Evolutionary conservation across 1,284 basidiomycete species (phyloP).

Genomic region (Hypsizygus ulmarius): DNA sequence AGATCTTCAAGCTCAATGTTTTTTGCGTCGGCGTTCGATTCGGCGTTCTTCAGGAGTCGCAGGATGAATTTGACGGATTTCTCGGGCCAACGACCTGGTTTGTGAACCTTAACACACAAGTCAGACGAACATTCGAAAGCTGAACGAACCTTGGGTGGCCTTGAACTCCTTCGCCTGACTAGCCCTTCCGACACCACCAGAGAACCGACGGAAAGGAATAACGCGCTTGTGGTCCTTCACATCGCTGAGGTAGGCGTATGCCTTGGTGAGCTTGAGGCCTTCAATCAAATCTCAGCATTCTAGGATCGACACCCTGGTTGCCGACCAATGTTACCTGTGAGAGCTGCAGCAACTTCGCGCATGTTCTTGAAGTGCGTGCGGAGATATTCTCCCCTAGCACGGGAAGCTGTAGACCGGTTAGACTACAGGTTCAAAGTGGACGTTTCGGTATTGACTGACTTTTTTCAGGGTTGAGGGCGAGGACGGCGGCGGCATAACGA

Average conservation of each 20-base stretch:
- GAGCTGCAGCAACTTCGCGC: constrained; percentile 89
- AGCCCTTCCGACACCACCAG: constrained; percentile 96
- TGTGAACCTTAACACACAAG: background rate
- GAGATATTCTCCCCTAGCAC: constrained; percentile 94
- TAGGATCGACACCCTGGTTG: background rate
- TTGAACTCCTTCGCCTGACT: constrained; percentile 98
- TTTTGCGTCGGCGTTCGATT: constrained; percentile 99
- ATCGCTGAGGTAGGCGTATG: constrained; percentile 92
- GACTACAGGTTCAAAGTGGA: constrained; percentile 6
- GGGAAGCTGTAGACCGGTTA: constrained; percentile 61
- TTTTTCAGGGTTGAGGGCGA: constrained; percentile 90
- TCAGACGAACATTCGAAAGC: background rate
- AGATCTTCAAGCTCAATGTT: constrained; percentile 93
- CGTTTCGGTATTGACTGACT: constrained; percentile 51
- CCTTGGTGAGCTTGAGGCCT: constrained; percentile 96
- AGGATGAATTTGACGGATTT: constrained; percentile 98
- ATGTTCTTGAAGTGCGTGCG: constrained; percentile 99
- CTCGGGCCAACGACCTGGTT: constrained; percentile 96
- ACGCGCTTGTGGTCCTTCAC: constrained; percentile 97
- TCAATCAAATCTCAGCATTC: constrained; percentile 12
- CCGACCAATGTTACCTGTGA: constrained; percentile 58
- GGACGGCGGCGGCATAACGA: constrained; percentile 87
- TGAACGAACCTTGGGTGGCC: constrained; percentile 84
- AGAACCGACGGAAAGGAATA: constrained; percentile 96
- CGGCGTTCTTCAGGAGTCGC: constrained; percentile 96